Conservation (phyloP, 208 protist genomes). For the Crithidia mellificae region DNA sequence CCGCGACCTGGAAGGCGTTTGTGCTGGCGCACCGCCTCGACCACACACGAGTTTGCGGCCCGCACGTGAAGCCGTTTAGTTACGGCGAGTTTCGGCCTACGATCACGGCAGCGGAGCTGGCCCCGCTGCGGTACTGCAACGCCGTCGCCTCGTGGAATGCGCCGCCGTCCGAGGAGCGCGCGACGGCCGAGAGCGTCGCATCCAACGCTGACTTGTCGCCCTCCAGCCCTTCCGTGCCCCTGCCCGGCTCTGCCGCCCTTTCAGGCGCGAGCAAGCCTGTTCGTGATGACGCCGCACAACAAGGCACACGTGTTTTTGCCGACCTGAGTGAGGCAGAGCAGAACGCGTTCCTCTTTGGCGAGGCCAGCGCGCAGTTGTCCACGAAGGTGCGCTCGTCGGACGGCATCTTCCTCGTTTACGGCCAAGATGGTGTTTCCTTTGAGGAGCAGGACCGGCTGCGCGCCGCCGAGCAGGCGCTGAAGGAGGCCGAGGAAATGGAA, state of each 20-base stretch:
- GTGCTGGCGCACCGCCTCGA: conserved; percentile 31
- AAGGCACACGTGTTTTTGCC: neutral
- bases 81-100: conserved; percentile 52
- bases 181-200: too few relatives aligned
- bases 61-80: conserved; percentile 72
- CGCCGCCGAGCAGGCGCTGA: conserved; percentile 6
- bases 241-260: too few relatives aligned
- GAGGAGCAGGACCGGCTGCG: conserved; percentile 18
- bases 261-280: too few relatives aligned
- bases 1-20: conserved; percentile 33
- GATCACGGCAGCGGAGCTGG: conserved; percentile 53
- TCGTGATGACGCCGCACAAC: neutral
- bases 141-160: conserved; percentile 13
- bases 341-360: conserved; percentile 44
- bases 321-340: conserved; percentile 40
- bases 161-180: too few relatives aligned
- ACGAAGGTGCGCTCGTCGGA: conserved; percentile 2
- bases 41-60: conserved; percentile 31
- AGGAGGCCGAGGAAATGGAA: neutral
- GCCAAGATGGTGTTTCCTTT: conserved; percentile 13
- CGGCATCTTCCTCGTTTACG: conserved; percentile 36
- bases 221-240: too few relatives aligned
- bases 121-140: conserved; percentile 18
- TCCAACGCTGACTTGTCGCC: too few relatives aligned
- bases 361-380: conserved; percentile 20